Base-by-base conservation (phyloP, 2,329 filamentous ascomycete genomes). In the Venturia aucupariae region DNA sequence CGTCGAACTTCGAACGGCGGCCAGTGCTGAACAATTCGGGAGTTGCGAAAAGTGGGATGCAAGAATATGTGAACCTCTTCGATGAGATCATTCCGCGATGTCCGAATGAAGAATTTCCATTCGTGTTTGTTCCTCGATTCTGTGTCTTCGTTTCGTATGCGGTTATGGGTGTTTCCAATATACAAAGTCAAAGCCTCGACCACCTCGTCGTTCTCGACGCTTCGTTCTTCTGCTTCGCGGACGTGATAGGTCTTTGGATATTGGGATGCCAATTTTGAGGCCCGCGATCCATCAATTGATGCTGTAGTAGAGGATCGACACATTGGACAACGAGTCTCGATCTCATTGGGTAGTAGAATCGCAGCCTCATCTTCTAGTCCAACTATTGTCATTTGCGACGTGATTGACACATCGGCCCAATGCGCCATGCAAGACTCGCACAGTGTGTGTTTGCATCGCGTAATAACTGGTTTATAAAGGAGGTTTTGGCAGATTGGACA, bases 401-500 rank as follows among this genome's bases (percentile, higher is more conserved):
- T 71, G 4, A 75, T 69, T 1, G 75, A 78, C 0, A 75, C 71
- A 30, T 78, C 75, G 2, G 77, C 77, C 78, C 78, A 81, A 42
- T 76, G 75, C 1, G 76, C 74, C 76, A 80, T 78, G 70, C 79
- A 81, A 5, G 74, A 73, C 55, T 72, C 69, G 70, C 79, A 81
- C 22, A 80, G 71, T 2, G 75, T 71, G 63, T 80, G 79, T 57
- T 72, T 72, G 68, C 78, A 80, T 54, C 68, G 66, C 10, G 78
- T 80, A 3, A 69, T 71, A 7, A 80, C 78, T 0, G 78, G 79
- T 1, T 71, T 69, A 68, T 72, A 74, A 13, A 80, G 72, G 19
- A 81, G 74, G 1, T 77, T 70, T 22, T 76, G 77, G 68, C 78
- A 80, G 24, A 80, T 76, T 4, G 77, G 77, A 64, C 78, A 80